Evolutionary conservation across 2,329 filamentous ascomycete species (phyloP).

Genomic region (Pseudogymnoascus sp.): DNA sequence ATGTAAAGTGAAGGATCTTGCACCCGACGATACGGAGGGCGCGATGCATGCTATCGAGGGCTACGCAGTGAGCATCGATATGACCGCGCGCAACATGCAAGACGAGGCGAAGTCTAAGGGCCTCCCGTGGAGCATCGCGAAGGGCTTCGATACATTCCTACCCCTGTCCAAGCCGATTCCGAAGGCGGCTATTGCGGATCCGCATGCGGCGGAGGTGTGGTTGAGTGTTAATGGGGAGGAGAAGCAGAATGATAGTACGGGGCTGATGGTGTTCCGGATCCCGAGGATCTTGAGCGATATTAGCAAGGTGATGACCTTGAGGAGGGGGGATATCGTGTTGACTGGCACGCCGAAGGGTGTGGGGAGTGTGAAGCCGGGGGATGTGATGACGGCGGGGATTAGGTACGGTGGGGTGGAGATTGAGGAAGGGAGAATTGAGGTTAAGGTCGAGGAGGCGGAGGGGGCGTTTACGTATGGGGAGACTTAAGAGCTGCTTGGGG

Average conservation of each 20-base stretch:
- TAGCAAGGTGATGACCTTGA: constrained; percentile 86
- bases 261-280: constrained; percentile 87
- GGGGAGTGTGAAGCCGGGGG: constrained; percentile 73
- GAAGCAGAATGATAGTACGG: constrained; percentile 80
- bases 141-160: constrained; percentile 96
- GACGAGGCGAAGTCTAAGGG: constrained; percentile 96
- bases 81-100: constrained; percentile 93
- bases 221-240: constrained; percentile 72
- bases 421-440: constrained; percentile 75
- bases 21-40: constrained; percentile 59
- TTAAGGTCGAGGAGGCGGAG: constrained; percentile 61
- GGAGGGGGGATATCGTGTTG: constrained; percentile 84
- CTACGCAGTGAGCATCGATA: constrained; percentile 89
- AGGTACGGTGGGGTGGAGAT: constrained; percentile 73
- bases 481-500: background rate
- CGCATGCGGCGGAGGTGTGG: constrained; percentile 80
- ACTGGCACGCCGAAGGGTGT: constrained; percentile 98
- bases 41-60: constrained; percentile 79
- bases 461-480: background rate
- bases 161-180: constrained; percentile 75
- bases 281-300: constrained; percentile 84
- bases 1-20: constrained; percentile 65
- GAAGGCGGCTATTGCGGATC: constrained; percentile 72
- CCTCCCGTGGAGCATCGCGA: constrained; percentile 90
- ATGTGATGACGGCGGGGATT: constrained; percentile 78